Evolutionary conservation across 2,329 filamentous ascomycete species (phyloP).

Genomic region (Colletotrichum sp.): DNA sequence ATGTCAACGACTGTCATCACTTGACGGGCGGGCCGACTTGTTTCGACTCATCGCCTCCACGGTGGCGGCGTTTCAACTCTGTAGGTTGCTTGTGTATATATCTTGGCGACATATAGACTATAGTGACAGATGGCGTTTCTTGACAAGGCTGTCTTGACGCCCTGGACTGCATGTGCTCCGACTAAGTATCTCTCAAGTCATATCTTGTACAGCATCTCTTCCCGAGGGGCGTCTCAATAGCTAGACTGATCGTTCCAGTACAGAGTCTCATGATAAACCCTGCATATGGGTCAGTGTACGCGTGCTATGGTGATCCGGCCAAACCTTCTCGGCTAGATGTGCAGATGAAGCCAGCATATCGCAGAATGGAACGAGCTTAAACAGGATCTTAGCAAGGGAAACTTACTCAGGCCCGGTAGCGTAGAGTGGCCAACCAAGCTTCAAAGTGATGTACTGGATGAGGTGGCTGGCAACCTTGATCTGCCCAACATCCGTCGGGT

Average conservation of each 20-base stretch:
- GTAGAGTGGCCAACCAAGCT: conserved; percentile 61
- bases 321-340: not conserved
- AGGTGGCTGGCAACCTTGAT: conserved; percentile 66
- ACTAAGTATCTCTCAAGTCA: not conserved
- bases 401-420: conserved; percentile 60
- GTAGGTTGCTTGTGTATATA: conserved; percentile 5
- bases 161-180: not conserved
- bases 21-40: conserved; percentile 7
- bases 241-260: conserved; percentile 58
- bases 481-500: conserved; percentile 66
- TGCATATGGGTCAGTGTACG: conserved; percentile 19
- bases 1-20: conserved; percentile 6
- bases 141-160: not conserved
- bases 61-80: conserved; percentile 17
- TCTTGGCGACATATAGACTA: conserved; percentile 3
- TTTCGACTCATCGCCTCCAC: conserved; percentile 6
- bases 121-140: conserved; percentile 10
- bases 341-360: not conserved
- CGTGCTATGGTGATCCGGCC: not conserved
- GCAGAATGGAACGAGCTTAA: not conserved
- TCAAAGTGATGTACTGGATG: conserved; percentile 60
- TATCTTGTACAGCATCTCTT: not conserved
- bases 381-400: conserved; percentile 27
- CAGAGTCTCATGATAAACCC: conserved; percentile 49
- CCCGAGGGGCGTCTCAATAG: conserved; percentile 36